Conservation (phyloP, 345 rosid species). For the Salix viminalis region DNA sequence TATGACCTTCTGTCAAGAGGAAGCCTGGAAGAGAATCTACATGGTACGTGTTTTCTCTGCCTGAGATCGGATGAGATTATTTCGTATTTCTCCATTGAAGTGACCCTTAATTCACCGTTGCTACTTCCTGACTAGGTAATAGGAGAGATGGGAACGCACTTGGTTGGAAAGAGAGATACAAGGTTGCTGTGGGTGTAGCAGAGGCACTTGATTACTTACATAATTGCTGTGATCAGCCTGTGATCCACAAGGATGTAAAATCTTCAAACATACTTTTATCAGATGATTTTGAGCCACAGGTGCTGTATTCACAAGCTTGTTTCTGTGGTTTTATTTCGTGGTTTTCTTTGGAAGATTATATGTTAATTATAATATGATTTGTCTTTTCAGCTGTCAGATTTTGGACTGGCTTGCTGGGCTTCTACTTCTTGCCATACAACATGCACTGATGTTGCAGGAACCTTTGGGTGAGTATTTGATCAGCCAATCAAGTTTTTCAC, state of each 20-base stretch:
- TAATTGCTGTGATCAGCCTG: conserved; percentile 54
- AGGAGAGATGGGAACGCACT: conserved; percentile 49
- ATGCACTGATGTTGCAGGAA: conserved; percentile 72
- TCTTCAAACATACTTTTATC: conserved; percentile 89
- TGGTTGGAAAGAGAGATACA: conserved; percentile 83
- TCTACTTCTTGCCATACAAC: conserved; percentile 42
- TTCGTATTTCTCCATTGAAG: background rate
- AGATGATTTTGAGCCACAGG: conserved; percentile 96
- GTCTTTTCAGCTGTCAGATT: conserved; percentile 80
- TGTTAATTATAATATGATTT: conserved; percentile 19
- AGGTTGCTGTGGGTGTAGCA: conserved; percentile 83
- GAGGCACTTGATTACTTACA: conserved; percentile 90
- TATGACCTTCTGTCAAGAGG: conserved; percentile 87
- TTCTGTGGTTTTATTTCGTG: background rate
- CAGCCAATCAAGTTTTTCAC: background rate
- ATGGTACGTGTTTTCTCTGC: conserved; percentile 49
- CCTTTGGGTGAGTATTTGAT: conserved; percentile 71
- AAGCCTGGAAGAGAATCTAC: conserved; percentile 91
- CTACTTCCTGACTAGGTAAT: conserved; percentile 35
- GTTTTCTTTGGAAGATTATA: conserved; percentile 7
- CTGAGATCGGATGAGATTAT: conserved; percentile 4
- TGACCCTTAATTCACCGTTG: conserved; percentile 7
- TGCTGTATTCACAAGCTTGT: conserved; percentile 8
- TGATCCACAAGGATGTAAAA: conserved; percentile 91
- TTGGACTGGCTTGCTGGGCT: conserved; percentile 76